phyloP scores from a whole-genome alignment of 352 stramenopile species.

The Globisporangium radiosum region DNA sequence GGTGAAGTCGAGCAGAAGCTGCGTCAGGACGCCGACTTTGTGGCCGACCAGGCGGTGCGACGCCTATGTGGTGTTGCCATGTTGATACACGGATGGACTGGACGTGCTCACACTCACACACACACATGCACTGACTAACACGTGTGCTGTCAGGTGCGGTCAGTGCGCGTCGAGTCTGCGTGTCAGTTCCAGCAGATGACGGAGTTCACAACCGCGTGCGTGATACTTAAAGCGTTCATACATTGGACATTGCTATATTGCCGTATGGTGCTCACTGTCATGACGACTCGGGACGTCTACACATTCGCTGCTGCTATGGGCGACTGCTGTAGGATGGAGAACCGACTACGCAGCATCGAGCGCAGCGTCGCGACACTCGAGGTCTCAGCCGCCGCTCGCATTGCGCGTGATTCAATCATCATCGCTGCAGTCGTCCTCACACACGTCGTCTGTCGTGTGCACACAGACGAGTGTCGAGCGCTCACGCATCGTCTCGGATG shows the following conservation, averaged over 20 bases:
- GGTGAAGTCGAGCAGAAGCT: conserved; percentile 35
- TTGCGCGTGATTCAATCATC: too few relatives aligned
- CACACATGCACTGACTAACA: background rate
- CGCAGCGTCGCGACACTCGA: conserved; percentile 8
- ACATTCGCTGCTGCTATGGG: background rate
- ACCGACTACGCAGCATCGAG: conserved; percentile 13
- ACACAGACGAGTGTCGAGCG: background rate
- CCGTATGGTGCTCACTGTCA: too few relatives aligned
- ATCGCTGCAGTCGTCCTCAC: background rate
- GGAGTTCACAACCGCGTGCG: conserved; percentile 15
- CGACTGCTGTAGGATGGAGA: conserved; percentile 11
- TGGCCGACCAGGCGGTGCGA: conserved; percentile 26
- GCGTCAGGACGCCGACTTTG: conserved; percentile 24
- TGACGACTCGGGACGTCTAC: too few relatives aligned
- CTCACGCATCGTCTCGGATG: conserved; percentile 1
- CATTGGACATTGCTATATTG: too few relatives aligned
- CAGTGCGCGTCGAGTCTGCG: conserved; percentile 16
- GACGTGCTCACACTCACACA: background rate
- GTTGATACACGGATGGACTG: background rate
- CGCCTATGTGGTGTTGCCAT: too few relatives aligned
- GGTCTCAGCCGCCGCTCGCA: background rate
- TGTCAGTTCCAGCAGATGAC: conserved; percentile 15
- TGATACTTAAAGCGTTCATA: background rate
- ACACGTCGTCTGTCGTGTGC: background rate
- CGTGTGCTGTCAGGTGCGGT: conserved; percentile 13